Evolutionary conservation across 2,329 filamentous ascomycete genomes (phyloP).

Genomic region (Aspergillus sp.): DNA sequence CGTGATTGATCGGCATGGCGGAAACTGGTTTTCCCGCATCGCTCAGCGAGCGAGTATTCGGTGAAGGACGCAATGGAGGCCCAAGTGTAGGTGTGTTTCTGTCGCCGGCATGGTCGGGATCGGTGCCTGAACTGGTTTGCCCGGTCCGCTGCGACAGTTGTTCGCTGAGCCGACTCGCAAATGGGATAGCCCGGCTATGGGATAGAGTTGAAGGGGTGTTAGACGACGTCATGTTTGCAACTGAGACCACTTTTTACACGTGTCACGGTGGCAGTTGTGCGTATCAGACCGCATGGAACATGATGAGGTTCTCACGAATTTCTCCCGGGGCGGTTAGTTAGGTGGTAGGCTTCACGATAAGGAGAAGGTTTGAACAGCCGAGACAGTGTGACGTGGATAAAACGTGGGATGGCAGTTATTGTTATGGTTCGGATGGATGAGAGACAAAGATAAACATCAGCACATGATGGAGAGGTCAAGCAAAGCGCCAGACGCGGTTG

Average conservation of each 20-base stretch:
- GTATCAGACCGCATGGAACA: neutral
- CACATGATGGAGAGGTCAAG: neutral
- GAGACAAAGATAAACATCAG: neutral
- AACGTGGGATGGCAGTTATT: neutral
- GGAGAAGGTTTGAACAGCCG: neutral
- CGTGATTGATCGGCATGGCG: conserved; percentile 61
- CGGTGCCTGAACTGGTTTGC: conserved; percentile 18
- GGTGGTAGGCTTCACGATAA: neutral
- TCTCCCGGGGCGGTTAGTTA: neutral
- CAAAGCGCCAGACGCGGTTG: neutral
- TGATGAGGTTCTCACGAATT: neutral
- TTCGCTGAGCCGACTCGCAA: conserved; percentile 42
- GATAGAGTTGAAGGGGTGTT: conserved; percentile 23
- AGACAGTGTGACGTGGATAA: neutral
- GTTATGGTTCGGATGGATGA: neutral
- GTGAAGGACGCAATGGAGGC: conserved; percentile 32
- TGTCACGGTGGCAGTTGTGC: conserved; percentile 11
- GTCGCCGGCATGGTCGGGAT: conserved; percentile 14
- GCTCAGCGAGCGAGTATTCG: conserved; percentile 65
- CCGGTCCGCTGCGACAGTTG: conserved; percentile 35
- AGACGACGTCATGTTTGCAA: conserved; percentile 26
- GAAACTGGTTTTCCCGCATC: conserved; percentile 63
- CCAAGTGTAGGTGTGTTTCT: conserved; percentile 22
- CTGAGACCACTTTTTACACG: conserved; percentile 7
- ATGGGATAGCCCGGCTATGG: conserved; percentile 25